Evolutionary conservation across 2,329 filamentous ascomycete species (phyloP).

Genomic region (Fusarium torulosum): DNA sequence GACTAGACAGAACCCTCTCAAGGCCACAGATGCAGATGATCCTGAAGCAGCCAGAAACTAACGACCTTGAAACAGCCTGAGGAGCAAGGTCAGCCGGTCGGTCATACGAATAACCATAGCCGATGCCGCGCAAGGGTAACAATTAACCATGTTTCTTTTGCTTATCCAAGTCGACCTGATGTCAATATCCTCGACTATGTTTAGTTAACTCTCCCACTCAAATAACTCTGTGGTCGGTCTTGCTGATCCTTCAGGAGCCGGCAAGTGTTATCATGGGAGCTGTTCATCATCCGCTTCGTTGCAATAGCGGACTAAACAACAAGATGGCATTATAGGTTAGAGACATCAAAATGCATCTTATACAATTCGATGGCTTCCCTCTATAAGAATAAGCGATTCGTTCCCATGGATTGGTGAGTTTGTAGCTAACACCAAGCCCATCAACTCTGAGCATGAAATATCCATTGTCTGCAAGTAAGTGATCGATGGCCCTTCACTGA

Average conservation of each 20-base stretch:
- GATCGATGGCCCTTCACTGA: no score
- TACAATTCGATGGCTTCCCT: neutral
- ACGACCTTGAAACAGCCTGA: conserved; percentile 56
- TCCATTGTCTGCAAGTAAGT: neutral
- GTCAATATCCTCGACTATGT: no score
- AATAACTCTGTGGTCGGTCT: no score
- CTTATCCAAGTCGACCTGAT: no score
- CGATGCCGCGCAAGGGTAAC: no score
- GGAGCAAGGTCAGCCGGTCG: conserved; percentile 44
- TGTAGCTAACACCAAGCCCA: neutral
- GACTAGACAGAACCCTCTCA: conserved; percentile 17
- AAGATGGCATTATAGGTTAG: neutral
- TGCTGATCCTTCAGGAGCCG: no score
- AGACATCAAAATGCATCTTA: neutral
- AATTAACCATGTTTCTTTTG: no score
- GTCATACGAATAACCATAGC: conserved; percentile 30
- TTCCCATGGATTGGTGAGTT: neutral
- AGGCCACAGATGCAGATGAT: conserved; percentile 51
- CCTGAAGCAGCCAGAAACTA: conserved; percentile 53
- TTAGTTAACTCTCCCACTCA: no score
- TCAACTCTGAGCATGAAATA: neutral
- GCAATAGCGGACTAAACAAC: conserved; percentile 18
- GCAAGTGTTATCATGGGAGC: no score
- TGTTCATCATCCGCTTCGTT: no score
- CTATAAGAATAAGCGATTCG: neutral